Evolutionary conservation across 495 filamentous ascomycete genomes (phyloP).

Genomic region (Tuber magnatum): DNA sequence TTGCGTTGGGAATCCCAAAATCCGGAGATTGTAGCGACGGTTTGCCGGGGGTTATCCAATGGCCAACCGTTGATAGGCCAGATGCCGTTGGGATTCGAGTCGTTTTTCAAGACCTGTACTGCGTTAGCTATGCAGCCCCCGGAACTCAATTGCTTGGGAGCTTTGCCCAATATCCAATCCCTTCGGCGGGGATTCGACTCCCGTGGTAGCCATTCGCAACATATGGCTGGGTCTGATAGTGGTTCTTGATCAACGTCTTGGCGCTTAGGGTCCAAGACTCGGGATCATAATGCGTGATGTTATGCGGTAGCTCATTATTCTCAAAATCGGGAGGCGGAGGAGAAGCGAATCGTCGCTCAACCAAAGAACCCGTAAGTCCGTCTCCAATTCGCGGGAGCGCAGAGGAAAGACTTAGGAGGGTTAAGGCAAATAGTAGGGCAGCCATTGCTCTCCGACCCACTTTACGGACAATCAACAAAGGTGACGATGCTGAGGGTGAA

Average conservation of each 20-base stretch:
- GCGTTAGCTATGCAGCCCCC: background rate
- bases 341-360: constrained; percentile 26
- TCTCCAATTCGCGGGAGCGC: constrained; percentile 14
- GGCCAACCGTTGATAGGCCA: constrained; percentile 69
- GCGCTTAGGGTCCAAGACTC: constrained; percentile 55
- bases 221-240: constrained; percentile 57
- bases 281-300: constrained; percentile 34
- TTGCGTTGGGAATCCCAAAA: constrained; percentile 62
- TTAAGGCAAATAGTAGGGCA: background rate
- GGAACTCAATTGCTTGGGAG: background rate
- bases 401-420: constrained; percentile 9
- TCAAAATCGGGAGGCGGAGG: constrained; percentile 29
- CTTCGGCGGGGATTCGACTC: constrained; percentile 54
- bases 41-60: constrained; percentile 58
- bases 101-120: constrained; percentile 19
- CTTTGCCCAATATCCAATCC: constrained; percentile 44
- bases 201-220: constrained; percentile 60
- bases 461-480: constrained; percentile 6
- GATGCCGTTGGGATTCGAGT: constrained; percentile 30
- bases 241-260: constrained; percentile 53
- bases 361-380: constrained; percentile 14
- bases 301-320: constrained; percentile 25
- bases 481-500: constrained; percentile 2
- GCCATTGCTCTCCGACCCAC: constrained; percentile 5
- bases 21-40: constrained; percentile 66